Percentiles rank a stretch among this genome's conserved stretches.
Evolutionary conservation across 805 yeast genomes (phyloP).

Genomic region (Wickerhamiella sergipiensis): DNA sequence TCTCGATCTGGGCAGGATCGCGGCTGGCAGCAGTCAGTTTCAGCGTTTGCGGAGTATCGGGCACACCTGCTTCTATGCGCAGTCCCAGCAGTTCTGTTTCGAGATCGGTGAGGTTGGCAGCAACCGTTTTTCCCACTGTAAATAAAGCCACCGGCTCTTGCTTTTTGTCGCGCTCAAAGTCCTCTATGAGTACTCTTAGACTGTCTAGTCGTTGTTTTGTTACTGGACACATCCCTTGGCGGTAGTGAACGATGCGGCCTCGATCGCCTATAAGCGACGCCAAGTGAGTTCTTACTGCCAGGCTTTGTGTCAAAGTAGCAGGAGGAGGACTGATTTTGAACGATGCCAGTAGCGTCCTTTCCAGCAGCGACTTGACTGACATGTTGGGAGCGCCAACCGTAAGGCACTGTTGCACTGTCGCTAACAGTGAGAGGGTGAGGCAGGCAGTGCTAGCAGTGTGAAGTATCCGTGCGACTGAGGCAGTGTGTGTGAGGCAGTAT

Average conservation of each 20-base stretch:
- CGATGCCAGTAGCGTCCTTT: conserved; percentile 13
- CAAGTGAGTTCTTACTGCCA: conserved; percentile 9
- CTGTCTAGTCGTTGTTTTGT: conserved; percentile 20
- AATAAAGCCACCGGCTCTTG: not conserved
- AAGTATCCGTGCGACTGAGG: no score
- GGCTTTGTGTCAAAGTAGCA: conserved; percentile 10
- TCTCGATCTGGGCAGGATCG: conserved; percentile 2
- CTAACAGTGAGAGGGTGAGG: no score
- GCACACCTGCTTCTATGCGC: not conserved
- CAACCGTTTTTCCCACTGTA: not conserved
- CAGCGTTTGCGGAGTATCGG: not conserved
- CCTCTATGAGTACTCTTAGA: conserved; percentile 20
- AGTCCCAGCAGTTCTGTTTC: conserved; percentile 2
- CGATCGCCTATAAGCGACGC: conserved; percentile 7
- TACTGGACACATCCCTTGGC: conserved; percentile 22
- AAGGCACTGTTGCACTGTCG: no score
- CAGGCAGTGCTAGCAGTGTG: no score
- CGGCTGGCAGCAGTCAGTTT: conserved; percentile 5
- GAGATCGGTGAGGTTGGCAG: conserved; percentile 5
- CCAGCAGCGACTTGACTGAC: conserved; percentile 6
- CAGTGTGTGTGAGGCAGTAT: no score
- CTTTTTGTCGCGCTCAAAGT: conserved; percentile 6
- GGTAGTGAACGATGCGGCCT: conserved; percentile 20
- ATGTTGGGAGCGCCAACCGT: no score
- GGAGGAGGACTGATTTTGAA: conserved; percentile 17